Conservation (phyloP, 2,329 filamentous ascomycete genomes). For the Fusarium hostae region DNA sequence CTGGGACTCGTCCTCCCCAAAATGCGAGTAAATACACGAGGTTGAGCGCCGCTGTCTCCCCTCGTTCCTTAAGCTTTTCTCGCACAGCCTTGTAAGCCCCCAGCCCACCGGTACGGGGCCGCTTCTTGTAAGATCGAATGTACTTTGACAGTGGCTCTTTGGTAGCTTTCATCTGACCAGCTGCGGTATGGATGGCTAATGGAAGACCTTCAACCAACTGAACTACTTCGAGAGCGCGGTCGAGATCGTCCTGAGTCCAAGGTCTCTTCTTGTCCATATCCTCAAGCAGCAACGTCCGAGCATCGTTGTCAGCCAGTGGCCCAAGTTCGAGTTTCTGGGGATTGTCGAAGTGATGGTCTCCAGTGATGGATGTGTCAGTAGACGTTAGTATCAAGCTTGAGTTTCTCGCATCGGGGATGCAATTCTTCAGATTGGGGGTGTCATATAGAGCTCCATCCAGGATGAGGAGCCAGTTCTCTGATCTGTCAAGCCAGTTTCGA, state of each 20-base stretch:
- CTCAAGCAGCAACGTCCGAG: slow-evolving; percentile 33
- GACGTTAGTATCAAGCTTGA: slow-evolving; percentile 42
- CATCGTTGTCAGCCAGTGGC: slow-evolving; percentile 31
- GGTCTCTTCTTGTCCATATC: slow-evolving; percentile 40
- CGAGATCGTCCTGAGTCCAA: slow-evolving; percentile 38
- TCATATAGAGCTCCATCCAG: slow-evolving; percentile 40
- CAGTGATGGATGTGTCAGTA: slow-evolving; percentile 41
- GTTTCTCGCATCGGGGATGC: slow-evolving; percentile 38
- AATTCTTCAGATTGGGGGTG: slow-evolving; percentile 26
- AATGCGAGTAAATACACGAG: slow-evolving; percentile 42
- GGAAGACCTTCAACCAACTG: slow-evolving; percentile 36
- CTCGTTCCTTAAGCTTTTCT: slow-evolving; percentile 38
- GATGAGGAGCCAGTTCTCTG: slow-evolving; percentile 42
- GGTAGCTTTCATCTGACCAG: slow-evolving; percentile 36
- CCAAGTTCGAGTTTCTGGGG: slow-evolving; percentile 41
- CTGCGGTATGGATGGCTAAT: slow-evolving; percentile 37
- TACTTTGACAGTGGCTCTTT: slow-evolving; percentile 41
- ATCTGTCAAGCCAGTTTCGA: slow-evolving; percentile 36
- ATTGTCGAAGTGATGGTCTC: slow-evolving; percentile 38
- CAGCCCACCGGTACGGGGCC: slow-evolving; percentile 33
- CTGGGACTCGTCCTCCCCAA: slow-evolving; percentile 38
- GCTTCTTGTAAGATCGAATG: slow-evolving; percentile 38
- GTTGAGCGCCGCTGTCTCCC: slow-evolving; percentile 40
- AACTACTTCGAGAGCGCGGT: slow-evolving; percentile 34
- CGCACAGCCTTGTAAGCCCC: slow-evolving; percentile 40